Percentiles rank a stretch among this genome's conserved stretches.
Evolutionary conservation across 2,329 filamentous ascomycete genomes (phyloP).

Genomic region (Biscogniauxia sp.): DNA sequence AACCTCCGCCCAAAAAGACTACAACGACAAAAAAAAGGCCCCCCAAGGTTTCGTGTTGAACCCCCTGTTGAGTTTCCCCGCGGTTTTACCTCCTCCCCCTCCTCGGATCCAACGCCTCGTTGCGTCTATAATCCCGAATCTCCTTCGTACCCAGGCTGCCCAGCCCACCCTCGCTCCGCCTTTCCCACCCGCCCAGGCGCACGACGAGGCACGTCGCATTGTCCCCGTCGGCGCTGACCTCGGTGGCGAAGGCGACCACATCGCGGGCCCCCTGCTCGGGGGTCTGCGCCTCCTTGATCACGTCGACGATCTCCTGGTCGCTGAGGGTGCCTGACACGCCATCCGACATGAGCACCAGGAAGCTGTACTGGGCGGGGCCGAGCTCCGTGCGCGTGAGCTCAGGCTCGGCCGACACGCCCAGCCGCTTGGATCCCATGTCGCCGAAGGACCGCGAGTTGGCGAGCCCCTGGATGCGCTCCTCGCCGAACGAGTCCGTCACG

Average conservation of each 20-base stretch:
- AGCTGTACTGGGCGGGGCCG: conserved; percentile 79
- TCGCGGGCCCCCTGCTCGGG: conserved; percentile 80
- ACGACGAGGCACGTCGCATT: conserved; percentile 69
- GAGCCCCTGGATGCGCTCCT: conserved; percentile 89
- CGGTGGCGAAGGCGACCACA: conserved; percentile 84
- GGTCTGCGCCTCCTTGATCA: conserved; percentile 89
- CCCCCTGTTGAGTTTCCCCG: background rate
- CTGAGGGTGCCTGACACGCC: conserved; percentile 81
- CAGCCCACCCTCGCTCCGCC: conserved; percentile 76
- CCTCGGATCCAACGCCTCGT: conserved; percentile 80
- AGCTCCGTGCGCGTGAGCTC: conserved; percentile 80
- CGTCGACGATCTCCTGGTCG: conserved; percentile 95
- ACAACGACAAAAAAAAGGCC: background rate
- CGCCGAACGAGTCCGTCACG: conserved; percentile 93
- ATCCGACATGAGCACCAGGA: conserved; percentile 84
- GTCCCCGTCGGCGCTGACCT: conserved; percentile 68
- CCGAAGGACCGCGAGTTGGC: conserved; percentile 95
- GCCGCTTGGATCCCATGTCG: conserved; percentile 85
- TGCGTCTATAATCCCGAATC: conserved; percentile 76
- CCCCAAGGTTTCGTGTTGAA: background rate
- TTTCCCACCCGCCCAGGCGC: conserved; percentile 67
- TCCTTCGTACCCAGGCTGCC: conserved; percentile 92
- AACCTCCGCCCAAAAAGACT: no score
- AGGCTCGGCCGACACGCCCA: conserved; percentile 92
- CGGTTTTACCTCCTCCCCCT: conserved; percentile 46